Conservation (phyloP, 2,329 filamentous ascomycete genomes). For the Chaetomium sp. region DNA sequence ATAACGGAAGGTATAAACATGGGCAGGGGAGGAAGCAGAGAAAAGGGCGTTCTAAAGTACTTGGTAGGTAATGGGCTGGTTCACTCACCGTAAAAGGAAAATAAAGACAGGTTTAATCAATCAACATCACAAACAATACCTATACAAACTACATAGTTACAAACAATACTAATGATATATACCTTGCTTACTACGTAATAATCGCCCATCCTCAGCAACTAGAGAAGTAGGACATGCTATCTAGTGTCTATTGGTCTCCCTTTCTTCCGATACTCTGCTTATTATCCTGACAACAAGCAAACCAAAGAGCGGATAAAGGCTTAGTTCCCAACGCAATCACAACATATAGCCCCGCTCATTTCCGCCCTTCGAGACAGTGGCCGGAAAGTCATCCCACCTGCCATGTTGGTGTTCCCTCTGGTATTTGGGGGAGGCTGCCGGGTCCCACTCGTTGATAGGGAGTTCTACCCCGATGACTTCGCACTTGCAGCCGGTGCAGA, state of each 20-base stretch:
- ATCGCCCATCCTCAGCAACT: neutral
- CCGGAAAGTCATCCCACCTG: neutral
- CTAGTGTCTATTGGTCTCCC: too few relatives aligned
- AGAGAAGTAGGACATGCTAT: neutral
- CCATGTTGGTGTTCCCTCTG: neutral
- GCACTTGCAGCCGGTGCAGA: neutral
- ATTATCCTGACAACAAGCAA: too few relatives aligned
- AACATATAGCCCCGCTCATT: too few relatives aligned
- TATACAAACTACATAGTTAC: too few relatives aligned
- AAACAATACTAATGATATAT: too few relatives aligned
- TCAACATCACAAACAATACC: too few relatives aligned
- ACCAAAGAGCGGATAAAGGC: too few relatives aligned
- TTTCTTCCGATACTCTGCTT: too few relatives aligned
- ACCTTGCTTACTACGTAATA: neutral
- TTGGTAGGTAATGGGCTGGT: neutral
- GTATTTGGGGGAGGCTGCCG: neutral
- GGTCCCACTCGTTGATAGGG: neutral
- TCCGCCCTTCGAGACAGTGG: too few relatives aligned
- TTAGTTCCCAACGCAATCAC: too few relatives aligned
- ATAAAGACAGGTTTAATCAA: neutral
- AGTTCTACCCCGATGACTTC: neutral
- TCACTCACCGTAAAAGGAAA: neutral
- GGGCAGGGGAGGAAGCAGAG: neutral
- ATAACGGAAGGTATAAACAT: neutral
- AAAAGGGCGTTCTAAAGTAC: neutral